Conservation (phyloP, 305 asterid genomes). For the Fraxinus latifolia region DNA sequence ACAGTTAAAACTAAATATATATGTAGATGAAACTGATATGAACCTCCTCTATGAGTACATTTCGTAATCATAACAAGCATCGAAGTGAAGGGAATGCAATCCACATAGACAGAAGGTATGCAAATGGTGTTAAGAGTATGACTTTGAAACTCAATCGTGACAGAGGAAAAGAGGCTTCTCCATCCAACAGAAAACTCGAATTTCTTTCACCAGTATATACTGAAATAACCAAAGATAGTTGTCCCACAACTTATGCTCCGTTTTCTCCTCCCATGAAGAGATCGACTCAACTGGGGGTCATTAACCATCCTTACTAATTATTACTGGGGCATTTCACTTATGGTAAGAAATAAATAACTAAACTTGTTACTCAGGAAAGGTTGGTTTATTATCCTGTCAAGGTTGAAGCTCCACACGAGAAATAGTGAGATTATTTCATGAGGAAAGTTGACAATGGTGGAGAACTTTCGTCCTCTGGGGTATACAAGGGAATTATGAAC, state of each 20-base stretch:
- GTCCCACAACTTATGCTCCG: background rate
- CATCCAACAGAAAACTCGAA: background rate
- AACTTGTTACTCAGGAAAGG: background rate
- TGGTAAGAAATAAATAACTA: background rate
- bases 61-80: background rate
- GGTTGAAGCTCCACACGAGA: background rate
- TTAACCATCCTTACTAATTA: background rate
- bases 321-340: background rate
- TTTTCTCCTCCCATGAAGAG: background rate
- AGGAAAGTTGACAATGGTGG: background rate
- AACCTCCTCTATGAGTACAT: background rate
- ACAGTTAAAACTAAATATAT: background rate
- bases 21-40: background rate
- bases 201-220: background rate
- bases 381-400: background rate
- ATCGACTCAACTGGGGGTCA: background rate
- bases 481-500: background rate
- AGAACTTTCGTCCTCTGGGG: background rate
- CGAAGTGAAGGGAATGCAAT: background rate
- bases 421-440: background rate
- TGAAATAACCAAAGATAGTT: background rate
- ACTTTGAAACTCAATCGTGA: background rate
- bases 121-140: background rate
- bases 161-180: background rate
- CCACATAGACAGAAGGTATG: background rate